Conservation (phyloP, 78 protist genomes). For the Dictyostelium discoideum region DNA sequence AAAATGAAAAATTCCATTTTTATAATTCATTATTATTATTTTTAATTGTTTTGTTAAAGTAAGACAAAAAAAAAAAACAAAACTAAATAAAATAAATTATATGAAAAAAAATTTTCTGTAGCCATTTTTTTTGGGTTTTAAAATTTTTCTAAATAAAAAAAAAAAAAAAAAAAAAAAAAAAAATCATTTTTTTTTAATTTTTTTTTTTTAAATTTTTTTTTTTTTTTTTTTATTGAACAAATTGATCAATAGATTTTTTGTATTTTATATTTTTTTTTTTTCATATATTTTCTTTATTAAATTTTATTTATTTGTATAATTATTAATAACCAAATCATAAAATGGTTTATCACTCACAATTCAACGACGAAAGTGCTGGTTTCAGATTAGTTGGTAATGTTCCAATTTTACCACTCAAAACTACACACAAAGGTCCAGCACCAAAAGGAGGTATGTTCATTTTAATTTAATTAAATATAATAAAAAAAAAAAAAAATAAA, state of each 20-base stretch:
- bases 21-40: too few species aligned
- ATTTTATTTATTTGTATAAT: background rate
- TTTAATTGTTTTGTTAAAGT: too few species aligned
- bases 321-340: background rate
- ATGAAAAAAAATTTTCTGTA: too few species aligned
- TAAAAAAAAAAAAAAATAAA: background rate
- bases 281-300: background rate
- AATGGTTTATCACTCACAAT: slow-evolving; percentile 79
- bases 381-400: slow-evolving; percentile 65
- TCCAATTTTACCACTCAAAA: slow-evolving; percentile 84
- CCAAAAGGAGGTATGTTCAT: slow-evolving; percentile 78
- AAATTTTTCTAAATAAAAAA: too few species aligned
- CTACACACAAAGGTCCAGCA: slow-evolving; percentile 84
- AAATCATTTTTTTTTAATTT: background rate
- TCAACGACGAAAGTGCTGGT: slow-evolving; percentile 46
- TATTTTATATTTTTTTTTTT: too few species aligned
- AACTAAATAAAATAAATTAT: too few species aligned
- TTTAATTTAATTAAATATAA: background rate
- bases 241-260: background rate
- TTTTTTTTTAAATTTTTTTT: background rate
- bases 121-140: background rate
- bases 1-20: too few species aligned
- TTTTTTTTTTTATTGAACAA: background rate
- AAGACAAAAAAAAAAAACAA: too few species aligned
- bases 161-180: too few species aligned